Conservation (phyloP, 2,329 filamentous ascomycete genomes). For the Colletotrichum australisinense region DNA sequence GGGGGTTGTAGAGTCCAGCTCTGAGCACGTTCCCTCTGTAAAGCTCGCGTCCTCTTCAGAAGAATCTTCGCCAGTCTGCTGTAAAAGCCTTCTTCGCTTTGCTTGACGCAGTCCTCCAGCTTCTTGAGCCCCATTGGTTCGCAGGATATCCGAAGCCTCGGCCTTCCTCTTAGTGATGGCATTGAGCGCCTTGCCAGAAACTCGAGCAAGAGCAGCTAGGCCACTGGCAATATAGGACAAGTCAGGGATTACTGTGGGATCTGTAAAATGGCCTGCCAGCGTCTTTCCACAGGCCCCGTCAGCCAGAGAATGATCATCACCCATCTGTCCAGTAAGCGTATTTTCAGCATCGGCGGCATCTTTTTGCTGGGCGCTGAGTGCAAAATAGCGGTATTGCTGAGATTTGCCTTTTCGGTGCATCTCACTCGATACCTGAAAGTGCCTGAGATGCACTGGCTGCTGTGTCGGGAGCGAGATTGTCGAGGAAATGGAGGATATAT, state of each 20-base stretch:
- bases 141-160: not conserved
- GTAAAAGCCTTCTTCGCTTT: conserved; percentile 7
- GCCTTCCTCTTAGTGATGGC: conserved; percentile 23
- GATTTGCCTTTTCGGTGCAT: conserved; percentile 35
- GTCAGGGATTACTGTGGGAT: not conserved
- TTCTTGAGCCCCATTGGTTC: not conserved
- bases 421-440: conserved; percentile 34
- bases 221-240: not conserved
- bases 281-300: not conserved
- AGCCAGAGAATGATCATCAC: not conserved
- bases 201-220: conserved; percentile 23
- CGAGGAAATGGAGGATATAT: conserved; percentile 46
- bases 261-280: not conserved
- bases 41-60: not conserved
- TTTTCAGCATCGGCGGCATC: not conserved
- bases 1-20: not conserved
- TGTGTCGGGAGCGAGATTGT: conserved; percentile 40
- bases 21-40: not conserved
- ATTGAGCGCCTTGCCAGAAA: conserved; percentile 10
- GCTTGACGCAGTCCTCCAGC: not conserved
- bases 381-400: conserved; percentile 33
- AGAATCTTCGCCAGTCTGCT: not conserved
- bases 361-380: not conserved
- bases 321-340: not conserved
- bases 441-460: conserved; percentile 30